Evolutionary conservation across 768 basidiomycete genomes (phyloP).

Genomic region (Leccinum rimulosum): DNA sequence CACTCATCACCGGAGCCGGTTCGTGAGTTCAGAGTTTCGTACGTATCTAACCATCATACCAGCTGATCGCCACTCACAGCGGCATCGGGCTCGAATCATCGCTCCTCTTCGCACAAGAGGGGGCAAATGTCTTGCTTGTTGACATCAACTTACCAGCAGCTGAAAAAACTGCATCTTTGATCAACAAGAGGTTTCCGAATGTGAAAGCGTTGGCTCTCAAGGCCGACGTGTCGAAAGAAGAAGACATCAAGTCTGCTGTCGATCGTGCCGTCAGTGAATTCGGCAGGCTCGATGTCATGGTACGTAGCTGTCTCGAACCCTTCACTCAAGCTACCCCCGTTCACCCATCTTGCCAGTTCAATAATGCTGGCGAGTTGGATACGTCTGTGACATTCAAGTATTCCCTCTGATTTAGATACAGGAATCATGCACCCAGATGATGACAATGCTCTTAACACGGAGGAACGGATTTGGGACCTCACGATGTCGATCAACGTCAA

Average conservation of each 20-base stretch:
- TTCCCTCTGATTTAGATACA: constrained; percentile 22
- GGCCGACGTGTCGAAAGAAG: constrained; percentile 88
- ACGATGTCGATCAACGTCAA: constrained; percentile 95
- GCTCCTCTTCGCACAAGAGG: constrained; percentile 93
- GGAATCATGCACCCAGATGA: constrained; percentile 99
- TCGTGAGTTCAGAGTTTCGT: constrained; percentile 52
- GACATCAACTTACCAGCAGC: constrained; percentile 83
- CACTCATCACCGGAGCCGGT: constrained; percentile 85
- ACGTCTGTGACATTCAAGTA: background rate
- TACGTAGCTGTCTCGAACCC: constrained; percentile 33
- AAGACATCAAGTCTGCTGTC: constrained; percentile 79
- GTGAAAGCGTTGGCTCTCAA: constrained; percentile 66
- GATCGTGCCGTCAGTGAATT: constrained; percentile 78
- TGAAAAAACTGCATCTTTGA: constrained; percentile 60
- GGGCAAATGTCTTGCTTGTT: constrained; percentile 84
- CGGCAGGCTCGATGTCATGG: constrained; percentile 95
- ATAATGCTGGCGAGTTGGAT: constrained; percentile 70
- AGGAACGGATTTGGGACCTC: constrained; percentile 94
- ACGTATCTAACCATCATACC: background rate
- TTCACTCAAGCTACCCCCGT: background rate
- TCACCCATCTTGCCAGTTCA: constrained; percentile 58
- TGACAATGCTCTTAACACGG: constrained; percentile 93
- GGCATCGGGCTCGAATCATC: constrained; percentile 96
- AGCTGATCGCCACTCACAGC: constrained; percentile 40
- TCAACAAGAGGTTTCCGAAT: constrained; percentile 65